These are phyloP conservation scores for Sordariomycetes sp. DNA, from an alignment of 2,329 filamentous ascomycete genomes.

Conservation along the genomic window DNA sequence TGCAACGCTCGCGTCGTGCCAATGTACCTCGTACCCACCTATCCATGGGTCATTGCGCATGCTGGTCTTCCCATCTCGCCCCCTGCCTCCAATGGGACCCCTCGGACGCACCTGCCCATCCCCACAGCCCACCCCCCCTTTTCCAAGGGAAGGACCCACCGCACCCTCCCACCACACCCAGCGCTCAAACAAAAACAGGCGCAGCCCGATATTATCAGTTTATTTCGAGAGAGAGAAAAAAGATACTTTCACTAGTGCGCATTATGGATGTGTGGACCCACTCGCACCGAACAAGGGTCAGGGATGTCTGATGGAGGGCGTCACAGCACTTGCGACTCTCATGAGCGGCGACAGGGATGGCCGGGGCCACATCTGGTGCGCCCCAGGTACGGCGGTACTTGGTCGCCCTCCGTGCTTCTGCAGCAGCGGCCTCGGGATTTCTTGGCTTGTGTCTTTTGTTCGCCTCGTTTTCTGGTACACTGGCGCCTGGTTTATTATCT, in stretches of 20 bases:
- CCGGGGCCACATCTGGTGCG: conserved; percentile 1
- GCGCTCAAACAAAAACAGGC: conserved; percentile 5
- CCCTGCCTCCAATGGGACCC: neutral
- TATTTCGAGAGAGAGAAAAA: conserved; percentile 2
- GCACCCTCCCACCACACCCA: conserved; percentile 2
- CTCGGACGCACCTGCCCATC: neutral
- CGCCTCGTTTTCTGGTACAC: conserved; percentile 1
- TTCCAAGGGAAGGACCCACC: neutral
- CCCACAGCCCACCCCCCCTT: neutral
- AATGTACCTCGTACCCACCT: neutral
- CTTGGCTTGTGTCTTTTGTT: conserved; percentile 1
- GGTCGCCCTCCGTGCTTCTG: neutral
- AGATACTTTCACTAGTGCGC: neutral
- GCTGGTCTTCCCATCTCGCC: neutral
- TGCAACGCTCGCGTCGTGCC: neutral
- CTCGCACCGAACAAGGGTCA: conserved; percentile 4
- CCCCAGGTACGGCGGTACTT: neutral
- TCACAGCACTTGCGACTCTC: neutral
- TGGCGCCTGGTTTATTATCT: conserved; percentile 3
- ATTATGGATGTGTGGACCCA: conserved; percentile 2
- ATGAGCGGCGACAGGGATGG: conserved; percentile 5
- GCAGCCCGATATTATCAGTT: conserved; percentile 1
- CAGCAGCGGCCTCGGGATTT: neutral
- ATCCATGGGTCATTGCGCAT: neutral
- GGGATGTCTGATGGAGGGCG: conserved; percentile 2